These are phyloP conservation scores for Rhytidhysteron rufulum DNA, from an alignment of 2,329 filamentous ascomycete species.

Conservation along the genomic window DNA sequence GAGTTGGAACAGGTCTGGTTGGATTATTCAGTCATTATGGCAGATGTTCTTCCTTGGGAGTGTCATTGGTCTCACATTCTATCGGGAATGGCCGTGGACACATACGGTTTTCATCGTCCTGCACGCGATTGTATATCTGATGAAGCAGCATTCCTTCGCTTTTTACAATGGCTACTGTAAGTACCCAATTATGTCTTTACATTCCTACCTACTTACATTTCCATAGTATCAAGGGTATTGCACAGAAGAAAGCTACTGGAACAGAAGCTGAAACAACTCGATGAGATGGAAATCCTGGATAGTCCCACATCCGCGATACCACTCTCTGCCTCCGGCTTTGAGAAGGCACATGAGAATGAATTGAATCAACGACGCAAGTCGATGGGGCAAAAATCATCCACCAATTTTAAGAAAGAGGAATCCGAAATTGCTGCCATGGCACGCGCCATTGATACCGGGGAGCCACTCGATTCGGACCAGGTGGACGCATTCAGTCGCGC, in stretches of 20 bases:
- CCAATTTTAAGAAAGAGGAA: slow-evolving; percentile 44
- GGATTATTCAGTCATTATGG: slow-evolving; percentile 74
- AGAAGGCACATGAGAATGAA: slow-evolving; percentile 8
- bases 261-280: slow-evolving; percentile 55
- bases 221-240: slow-evolving; percentile 54
- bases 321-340: slow-evolving; percentile 13
- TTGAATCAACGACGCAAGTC: slow-evolving; percentile 25
- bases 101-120: slow-evolving; percentile 75
- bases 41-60: slow-evolving; percentile 61
- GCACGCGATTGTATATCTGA: slow-evolving; percentile 70
- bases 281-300: slow-evolving; percentile 48
- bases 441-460: slow-evolving; percentile 57
- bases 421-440: slow-evolving; percentile 60
- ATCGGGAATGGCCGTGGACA: slow-evolving; percentile 77
- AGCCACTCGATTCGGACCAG: slow-evolving; percentile 60
- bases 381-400: slow-evolving; percentile 37
- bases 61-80: slow-evolving; percentile 63
- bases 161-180: slow-evolving; percentile 71
- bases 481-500: slow-evolving; percentile 61
- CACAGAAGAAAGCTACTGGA: slow-evolving; percentile 44
- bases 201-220: background rate
- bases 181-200: slow-evolving; percentile 10
- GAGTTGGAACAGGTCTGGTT: slow-evolving; percentile 65
- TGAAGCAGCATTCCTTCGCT: slow-evolving; percentile 80
- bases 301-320: slow-evolving; percentile 16